Conservation (phyloP, 192 early-diverging fungal genomes). For the Rhizophagus clarus region DNA sequence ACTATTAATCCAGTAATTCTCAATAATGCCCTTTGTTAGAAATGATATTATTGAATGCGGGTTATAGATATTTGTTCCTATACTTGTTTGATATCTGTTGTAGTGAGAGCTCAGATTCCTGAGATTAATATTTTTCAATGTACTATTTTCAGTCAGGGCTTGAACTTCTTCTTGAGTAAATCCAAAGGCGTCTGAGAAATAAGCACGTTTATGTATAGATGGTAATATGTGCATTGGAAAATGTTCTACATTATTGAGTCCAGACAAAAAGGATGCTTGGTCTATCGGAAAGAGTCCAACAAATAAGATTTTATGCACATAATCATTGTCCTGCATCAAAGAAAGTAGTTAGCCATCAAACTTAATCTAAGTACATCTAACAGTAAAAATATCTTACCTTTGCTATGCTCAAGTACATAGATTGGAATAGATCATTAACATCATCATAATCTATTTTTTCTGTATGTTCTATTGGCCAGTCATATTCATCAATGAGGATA, state of each 20-base stretch:
- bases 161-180: conserved; percentile 16
- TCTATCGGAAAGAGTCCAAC: conserved; percentile 5
- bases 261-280: conserved; percentile 11
- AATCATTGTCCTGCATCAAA: background rate
- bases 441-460: background rate
- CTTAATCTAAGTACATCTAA: background rate
- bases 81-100: conserved; percentile 20
- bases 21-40: background rate
- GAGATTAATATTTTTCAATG: background rate
- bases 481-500: conserved; percentile 30
- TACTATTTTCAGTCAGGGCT: background rate
- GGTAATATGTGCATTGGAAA: conserved; percentile 20
- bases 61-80: background rate
- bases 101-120: background rate
- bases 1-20: conserved; percentile 3
- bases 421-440: background rate
- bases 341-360: background rate
- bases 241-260: background rate
- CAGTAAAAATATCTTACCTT: background rate
- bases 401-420: conserved; percentile 8
- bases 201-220: conserved; percentile 7
- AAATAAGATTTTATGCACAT: background rate
- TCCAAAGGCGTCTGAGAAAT: background rate
- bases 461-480: conserved; percentile 22
- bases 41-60: conserved; percentile 5